Conservation (phyloP, 2,329 filamentous ascomycete genomes). For the Epichloe sp. region DNA sequence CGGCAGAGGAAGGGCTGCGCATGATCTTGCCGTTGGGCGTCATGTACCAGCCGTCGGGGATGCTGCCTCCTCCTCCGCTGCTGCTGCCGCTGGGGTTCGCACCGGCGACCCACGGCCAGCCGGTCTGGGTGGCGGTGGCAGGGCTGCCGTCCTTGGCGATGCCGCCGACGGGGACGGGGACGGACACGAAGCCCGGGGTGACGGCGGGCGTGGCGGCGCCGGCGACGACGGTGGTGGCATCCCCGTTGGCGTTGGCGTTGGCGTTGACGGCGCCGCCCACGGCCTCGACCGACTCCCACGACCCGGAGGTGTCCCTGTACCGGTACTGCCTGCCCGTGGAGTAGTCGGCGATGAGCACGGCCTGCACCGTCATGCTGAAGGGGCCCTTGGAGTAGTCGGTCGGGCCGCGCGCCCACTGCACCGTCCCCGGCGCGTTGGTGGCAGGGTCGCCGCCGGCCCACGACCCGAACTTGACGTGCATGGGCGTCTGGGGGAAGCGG, state of each 20-base stretch:
- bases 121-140: slow-evolving; percentile 41
- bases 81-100: slow-evolving; percentile 36
- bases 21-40: slow-evolving; percentile 67
- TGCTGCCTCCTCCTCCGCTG: slow-evolving; percentile 26
- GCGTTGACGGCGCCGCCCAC: slow-evolving; percentile 67
- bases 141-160: slow-evolving; percentile 44
- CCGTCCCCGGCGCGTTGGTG: slow-evolving; percentile 63
- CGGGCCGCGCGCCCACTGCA: slow-evolving; percentile 75
- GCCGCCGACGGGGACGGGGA: slow-evolving; percentile 58
- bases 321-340: slow-evolving; percentile 77
- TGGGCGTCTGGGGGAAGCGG: slow-evolving; percentile 85
- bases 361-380: slow-evolving; percentile 74
- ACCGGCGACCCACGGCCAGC: slow-evolving; percentile 54
- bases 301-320: slow-evolving; percentile 67
- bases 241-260: slow-evolving; percentile 28
- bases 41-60: slow-evolving; percentile 74
- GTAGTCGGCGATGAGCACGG: slow-evolving; percentile 72
- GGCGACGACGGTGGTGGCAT: slow-evolving; percentile 41
- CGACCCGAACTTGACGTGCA: slow-evolving; percentile 82
- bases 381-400: slow-evolving; percentile 77
- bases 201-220: slow-evolving; percentile 50
- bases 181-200: slow-evolving; percentile 46
- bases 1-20: slow-evolving; percentile 38
- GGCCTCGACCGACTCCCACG: slow-evolving; percentile 70
- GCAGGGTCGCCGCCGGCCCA: slow-evolving; percentile 84